A percentile compares a stretch with the other conserved stretches of the same genome.
phyloP scores from a whole-genome alignment of 2,329 filamentous ascomycete species.

The Reticulascus tulasneorum region DNA sequence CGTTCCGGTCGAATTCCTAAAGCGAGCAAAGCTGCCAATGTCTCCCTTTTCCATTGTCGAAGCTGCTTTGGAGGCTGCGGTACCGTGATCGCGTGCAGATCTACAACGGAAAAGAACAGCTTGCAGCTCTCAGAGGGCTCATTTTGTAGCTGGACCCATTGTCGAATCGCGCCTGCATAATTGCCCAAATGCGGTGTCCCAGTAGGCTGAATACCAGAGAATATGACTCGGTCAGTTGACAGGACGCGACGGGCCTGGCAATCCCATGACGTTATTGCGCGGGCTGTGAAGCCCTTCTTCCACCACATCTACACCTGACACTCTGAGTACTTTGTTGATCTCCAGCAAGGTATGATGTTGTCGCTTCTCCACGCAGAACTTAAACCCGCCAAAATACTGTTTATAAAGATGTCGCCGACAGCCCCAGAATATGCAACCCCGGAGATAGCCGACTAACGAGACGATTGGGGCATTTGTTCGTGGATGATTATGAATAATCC shows the following conservation, averaged over 20 bases:
- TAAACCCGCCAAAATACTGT: too few relatives aligned
- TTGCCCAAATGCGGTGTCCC: conserved; percentile 93
- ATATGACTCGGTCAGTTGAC: conserved; percentile 52
- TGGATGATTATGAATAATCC: too few relatives aligned
- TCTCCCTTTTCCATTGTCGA: conserved; percentile 64
- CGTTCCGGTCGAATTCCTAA: conserved; percentile 77
- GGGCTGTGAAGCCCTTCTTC: background rate
- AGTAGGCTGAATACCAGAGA: conserved; percentile 96
- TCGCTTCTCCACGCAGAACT: too few relatives aligned
- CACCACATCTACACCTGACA: too few relatives aligned
- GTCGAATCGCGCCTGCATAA: conserved; percentile 82
- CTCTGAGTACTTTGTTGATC: too few relatives aligned
- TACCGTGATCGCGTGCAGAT: conserved; percentile 87
- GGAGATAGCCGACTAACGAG: too few relatives aligned
- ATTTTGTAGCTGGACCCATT: conserved; percentile 82
- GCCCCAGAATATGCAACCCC: too few relatives aligned
- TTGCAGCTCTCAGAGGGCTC: conserved; percentile 51
- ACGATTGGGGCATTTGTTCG: too few relatives aligned
- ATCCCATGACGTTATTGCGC: background rate
- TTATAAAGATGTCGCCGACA: too few relatives aligned
- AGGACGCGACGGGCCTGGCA: conserved; percentile 1
- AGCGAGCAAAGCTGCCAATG: conserved; percentile 75
- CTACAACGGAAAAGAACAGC: conserved; percentile 83
- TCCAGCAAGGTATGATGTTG: too few relatives aligned
- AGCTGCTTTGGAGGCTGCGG: conserved; percentile 63